Evolutionary conservation across 169 alveolate species (phyloP).

Genomic region (Plasmodium chabaudi): DNA sequence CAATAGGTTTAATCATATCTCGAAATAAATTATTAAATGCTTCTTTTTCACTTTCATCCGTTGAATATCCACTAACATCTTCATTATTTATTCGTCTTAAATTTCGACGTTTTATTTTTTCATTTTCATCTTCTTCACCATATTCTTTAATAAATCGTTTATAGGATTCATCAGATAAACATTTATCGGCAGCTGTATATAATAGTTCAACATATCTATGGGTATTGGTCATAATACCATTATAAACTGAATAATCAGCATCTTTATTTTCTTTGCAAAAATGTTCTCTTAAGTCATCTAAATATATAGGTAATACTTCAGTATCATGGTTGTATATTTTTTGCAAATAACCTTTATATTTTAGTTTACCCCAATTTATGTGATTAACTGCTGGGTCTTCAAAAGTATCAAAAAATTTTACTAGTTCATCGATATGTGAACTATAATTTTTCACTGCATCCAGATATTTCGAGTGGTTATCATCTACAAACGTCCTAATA

Average conservation of each 20-base stretch:
- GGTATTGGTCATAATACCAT: constrained; percentile 85
- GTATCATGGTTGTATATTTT: constrained; percentile 65
- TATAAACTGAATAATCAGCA: constrained; percentile 77
- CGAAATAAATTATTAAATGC: constrained; percentile 71
- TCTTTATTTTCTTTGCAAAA: constrained; percentile 60
- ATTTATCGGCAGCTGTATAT: constrained; percentile 83
- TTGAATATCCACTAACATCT: constrained; percentile 51
- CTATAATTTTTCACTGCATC: constrained; percentile 72
- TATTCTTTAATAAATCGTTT: constrained; percentile 56
- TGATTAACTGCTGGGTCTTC: constrained; percentile 66
- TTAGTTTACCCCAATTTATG: constrained; percentile 57
- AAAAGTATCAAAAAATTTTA: constrained; percentile 36
- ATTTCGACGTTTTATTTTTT: constrained; percentile 30
- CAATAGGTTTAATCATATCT: constrained; percentile 60
- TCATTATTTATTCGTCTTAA: constrained; percentile 70
- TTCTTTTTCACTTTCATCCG: constrained; percentile 75
- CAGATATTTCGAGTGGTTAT: constrained; percentile 59
- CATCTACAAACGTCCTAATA: constrained; percentile 56
- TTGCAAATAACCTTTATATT: constrained; percentile 60
- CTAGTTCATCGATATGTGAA: constrained; percentile 48
- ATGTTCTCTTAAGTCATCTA: constrained; percentile 63
- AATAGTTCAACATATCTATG: constrained; percentile 83
- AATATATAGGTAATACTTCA: constrained; percentile 65
- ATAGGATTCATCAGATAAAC: constrained; percentile 59
- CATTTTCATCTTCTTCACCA: constrained; percentile 72